Evolutionary conservation across 139 green algal genomes (phyloP), one percentile per base, ranked within the genome.

Genomic region (Coelastrella sp.): DNA sequence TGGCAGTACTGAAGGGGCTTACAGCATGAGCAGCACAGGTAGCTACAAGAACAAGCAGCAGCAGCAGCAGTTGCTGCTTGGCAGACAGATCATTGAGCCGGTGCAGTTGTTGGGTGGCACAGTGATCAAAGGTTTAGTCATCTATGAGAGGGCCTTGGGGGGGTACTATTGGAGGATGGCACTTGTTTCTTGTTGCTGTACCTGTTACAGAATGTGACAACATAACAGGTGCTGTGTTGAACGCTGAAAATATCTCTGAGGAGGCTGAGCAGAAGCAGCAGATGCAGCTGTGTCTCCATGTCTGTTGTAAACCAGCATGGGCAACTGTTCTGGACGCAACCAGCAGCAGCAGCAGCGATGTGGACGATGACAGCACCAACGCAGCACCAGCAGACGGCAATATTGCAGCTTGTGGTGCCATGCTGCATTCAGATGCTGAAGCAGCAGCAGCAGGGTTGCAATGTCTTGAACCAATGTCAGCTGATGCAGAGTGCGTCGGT

Each of bases 131-230:
- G 40, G 40, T n/a, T 62, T 79, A 4, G 4, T 79, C 40, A 23
- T 79, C 7, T 2, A 23, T 15, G 21, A 60, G 69, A 60, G 38
- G 40, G 41, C 62, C 4, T 5, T 79, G 43, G 69, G 41, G 40
- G 69, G 69, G 6, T 79, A 79, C 5, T 41, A 40, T 21, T 79
- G 69, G 69, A 21, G n/a, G 41, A 41, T 79, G 41, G 32, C 41
- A 25, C 41, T 79, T 4, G 69, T 62, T 23, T 40, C 69, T n/a
- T 5, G 68, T 57, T 11, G 35, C 68, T 23, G 11, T 41, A n/a
- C 41, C n/a, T 25, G 41, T 7, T 21, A n/a, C n/a, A n/a, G n/a
- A n/a, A n/a, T n/a, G n/a, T n/a, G n/a, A n/a, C n/a, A n/a, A n/a
- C n/a, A n/a, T n/a, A n/a, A n/a, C n/a, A n/a, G n/a, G n/a, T n/a